These are phyloP conservation scores for Cutaneotrichosporon arboriforme DNA, from an alignment of 1,284 basidiomycete genomes.

Conservation along the genomic window DNA sequence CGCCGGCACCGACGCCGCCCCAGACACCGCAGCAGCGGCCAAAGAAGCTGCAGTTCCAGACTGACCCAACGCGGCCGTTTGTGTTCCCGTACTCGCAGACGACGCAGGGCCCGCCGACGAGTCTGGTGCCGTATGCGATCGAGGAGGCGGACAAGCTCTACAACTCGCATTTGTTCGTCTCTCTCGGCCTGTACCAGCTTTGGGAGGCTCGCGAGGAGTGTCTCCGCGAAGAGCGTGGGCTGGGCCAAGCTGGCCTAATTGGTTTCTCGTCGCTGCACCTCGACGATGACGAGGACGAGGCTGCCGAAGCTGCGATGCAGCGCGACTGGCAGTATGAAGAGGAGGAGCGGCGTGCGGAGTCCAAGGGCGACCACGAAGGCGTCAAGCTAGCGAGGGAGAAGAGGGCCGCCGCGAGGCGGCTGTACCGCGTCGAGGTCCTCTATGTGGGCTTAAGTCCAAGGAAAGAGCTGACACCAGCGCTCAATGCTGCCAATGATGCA, in stretches of 20 bases:
- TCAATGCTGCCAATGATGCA: constrained; percentile 74
- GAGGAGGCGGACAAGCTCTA: constrained; percentile 93
- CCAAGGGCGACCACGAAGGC: constrained; percentile 53
- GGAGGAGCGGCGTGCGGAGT: constrained; percentile 54
- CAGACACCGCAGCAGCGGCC: constrained; percentile 70
- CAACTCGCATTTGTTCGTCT: constrained; percentile 82
- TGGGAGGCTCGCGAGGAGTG: constrained; percentile 93
- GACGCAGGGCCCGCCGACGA: constrained; percentile 35
- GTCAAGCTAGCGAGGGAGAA: constrained; percentile 62
- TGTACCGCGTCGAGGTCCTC: constrained; percentile 81
- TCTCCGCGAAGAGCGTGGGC: constrained; percentile 85
- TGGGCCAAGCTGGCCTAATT: constrained; percentile 54
- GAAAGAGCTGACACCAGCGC: constrained; percentile 30
- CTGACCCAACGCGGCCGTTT: constrained; percentile 90
- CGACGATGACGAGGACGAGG: constrained; percentile 41
- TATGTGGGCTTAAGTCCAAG: constrained; percentile 60
- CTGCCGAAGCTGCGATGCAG: constrained; percentile 52
- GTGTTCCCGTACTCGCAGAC: constrained; percentile 84
- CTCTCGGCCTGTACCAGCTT: constrained; percentile 83
- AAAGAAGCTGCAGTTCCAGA: constrained; percentile 98
- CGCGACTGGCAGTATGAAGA: constrained; percentile 62
- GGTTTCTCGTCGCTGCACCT: constrained; percentile 52
- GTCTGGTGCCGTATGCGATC: constrained; percentile 83
- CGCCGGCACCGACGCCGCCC: constrained; percentile 83
- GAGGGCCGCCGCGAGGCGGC: constrained; percentile 69